These are phyloP conservation scores for Auriculariales sp. DNA, from an alignment of 768 basidiomycete genomes.

Conservation along the genomic window DNA sequence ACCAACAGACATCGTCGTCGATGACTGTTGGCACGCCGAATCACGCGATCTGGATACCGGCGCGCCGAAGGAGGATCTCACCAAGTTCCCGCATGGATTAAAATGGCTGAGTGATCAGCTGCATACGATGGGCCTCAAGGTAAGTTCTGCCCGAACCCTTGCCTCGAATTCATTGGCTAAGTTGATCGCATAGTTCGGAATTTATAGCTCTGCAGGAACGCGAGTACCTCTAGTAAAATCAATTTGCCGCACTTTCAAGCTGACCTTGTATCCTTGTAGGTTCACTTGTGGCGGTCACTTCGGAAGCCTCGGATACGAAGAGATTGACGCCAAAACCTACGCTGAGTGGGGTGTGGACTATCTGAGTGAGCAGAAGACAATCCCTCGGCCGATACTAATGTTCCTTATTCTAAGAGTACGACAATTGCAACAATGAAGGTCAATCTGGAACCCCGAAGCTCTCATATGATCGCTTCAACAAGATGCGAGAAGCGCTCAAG, in stretches of 20 bases:
- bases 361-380: conserved; percentile 13
- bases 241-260: too few relatives aligned
- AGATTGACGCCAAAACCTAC: conserved; percentile 26
- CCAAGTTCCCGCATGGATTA: conserved; percentile 9
- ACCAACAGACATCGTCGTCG: conserved; percentile 20
- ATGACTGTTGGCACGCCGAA: conserved; percentile 20
- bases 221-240: conserved; percentile 2
- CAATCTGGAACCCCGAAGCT: conserved; percentile 20
- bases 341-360: conserved; percentile 25
- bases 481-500: conserved; percentile 24
- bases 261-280: conserved; percentile 4
- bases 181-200: conserved; percentile 16
- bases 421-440: conserved; percentile 27
- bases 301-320: conserved; percentile 24
- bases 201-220: conserved; percentile 24
- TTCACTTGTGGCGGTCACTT: conserved; percentile 22
- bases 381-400: neutral
- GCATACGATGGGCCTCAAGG: conserved; percentile 10
- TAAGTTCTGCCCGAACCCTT: neutral
- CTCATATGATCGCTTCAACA: conserved; percentile 20
- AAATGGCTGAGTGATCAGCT: conserved; percentile 8
- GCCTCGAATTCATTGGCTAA: conserved; percentile 3
- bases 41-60: conserved; percentile 4
- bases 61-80: conserved; percentile 7
- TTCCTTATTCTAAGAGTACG: conserved; percentile 15